A percentile compares a stretch with the other conserved stretches of the same genome.
phyloP scores from a whole-genome alignment of 768 basidiomycete genomes.

The Podaxis sp. region DNA sequence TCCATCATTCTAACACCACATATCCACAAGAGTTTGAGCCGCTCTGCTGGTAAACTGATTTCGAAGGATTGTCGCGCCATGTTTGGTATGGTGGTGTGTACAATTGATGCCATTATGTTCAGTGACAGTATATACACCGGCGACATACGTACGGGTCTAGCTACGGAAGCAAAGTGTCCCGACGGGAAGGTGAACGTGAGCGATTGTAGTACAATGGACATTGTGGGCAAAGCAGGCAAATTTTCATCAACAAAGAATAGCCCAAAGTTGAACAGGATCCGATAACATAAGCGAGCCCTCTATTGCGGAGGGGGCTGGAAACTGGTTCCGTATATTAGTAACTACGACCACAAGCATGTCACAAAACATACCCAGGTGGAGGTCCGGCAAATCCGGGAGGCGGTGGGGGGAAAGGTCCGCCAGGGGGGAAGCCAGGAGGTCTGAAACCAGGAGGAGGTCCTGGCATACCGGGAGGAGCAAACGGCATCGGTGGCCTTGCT shows the following conservation, averaged over 20 bases:
- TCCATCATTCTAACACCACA: not conserved
- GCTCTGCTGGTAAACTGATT: too few species aligned
- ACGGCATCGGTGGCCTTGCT: conserved; percentile 68
- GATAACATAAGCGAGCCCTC: conserved; percentile 12
- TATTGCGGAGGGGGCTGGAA: conserved; percentile 55
- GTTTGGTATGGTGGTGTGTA: not conserved
- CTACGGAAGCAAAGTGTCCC: not conserved
- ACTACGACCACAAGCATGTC: not conserved
- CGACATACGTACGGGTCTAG: conserved; percentile 7
- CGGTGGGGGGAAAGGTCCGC: conserved; percentile 78
- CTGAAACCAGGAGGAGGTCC: conserved; percentile 85
- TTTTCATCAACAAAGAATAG: not conserved
- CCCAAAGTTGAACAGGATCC: conserved; percentile 6
- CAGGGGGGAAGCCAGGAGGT: conserved; percentile 80
- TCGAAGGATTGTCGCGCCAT: not conserved
- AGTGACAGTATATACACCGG: conserved; percentile 1
- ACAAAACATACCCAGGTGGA: conserved; percentile 71
- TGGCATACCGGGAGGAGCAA: conserved; percentile 75
- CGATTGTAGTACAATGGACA: not conserved
- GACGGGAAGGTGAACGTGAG: not conserved
- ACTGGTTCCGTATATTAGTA: conserved; percentile 25
- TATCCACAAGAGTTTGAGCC: not conserved
- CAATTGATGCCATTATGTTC: conserved; percentile 2
- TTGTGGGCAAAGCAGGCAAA: not conserved
- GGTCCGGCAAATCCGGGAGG: conserved; percentile 81